Conservation (phyloP, 352 stramenopile species). For the Ophiocytium majus region DNA sequence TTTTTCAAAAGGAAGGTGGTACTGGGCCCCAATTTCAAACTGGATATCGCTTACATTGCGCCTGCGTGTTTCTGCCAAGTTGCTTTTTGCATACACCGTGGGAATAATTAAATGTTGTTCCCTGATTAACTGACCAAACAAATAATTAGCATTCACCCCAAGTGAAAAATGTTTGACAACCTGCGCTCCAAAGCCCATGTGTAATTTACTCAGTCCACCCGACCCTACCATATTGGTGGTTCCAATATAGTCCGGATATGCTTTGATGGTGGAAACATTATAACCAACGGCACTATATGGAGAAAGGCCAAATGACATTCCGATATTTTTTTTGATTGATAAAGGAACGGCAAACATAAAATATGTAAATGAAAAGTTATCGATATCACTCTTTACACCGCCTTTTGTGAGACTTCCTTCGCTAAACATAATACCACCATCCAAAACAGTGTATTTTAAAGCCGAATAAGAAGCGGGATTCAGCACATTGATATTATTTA, state of each 20-base stretch:
- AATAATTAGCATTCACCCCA: conserved; percentile 13
- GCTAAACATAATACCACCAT: background rate
- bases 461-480: background rate
- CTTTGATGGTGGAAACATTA: background rate
- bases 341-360: background rate
- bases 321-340: background rate
- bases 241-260: background rate
- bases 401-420: background rate
- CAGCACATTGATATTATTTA: background rate
- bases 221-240: background rate
- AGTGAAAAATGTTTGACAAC: background rate
- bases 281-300: conserved; percentile 1
- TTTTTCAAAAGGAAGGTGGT: background rate
- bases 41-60: background rate
- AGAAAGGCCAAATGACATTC: background rate
- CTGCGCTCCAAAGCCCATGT: background rate
- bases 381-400: background rate
- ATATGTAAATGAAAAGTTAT: background rate
- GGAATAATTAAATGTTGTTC: background rate
- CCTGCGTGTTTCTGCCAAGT: background rate
- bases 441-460: background rate
- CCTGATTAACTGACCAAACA: background rate
- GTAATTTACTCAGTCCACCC: background rate
- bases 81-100: background rate
- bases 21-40: background rate